Evolutionary conservation across 768 basidiomycete species (phyloP), one percentile per base, ranked within the genome.

Genomic region (Tylopilus rubrobrunneus): DNA sequence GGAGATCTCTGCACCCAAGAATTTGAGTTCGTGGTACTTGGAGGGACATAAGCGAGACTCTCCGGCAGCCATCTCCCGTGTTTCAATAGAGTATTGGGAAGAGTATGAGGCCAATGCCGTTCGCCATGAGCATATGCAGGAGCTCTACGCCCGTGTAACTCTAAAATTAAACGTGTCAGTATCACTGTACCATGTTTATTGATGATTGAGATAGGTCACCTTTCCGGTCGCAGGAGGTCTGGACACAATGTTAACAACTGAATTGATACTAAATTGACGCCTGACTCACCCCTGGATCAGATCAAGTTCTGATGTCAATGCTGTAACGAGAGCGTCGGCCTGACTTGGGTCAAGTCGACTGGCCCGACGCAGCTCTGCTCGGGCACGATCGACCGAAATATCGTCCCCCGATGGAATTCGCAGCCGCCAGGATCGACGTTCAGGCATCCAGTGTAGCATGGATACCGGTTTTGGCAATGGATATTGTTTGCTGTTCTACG

Each of bases 401-500:
- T 62, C 67, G 49, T 81, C 75, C n/a, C n/a, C 94, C 90, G n/a
- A 98, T 78, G 7, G 97, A 97, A 72, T 99, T 99, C 6, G 97
- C 96, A 27, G 97, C 97, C 1, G 97, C 97, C 25, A 99, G 83
- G 58, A 99, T 98, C 5, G 92, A 95, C 0, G 97, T 98, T 11
- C 97, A 85, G 1, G 97, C 97, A 63, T 99, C 98, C 51, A 99
- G 80, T 0, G 97, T 99, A 0, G 97, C 96, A 63, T 98, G 96
- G 60, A 99, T 99, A 52, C 97, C 97, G 2, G 97, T 97, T 70
- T 99, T 99, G 40, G 97, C 97, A 58, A 98, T 98, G 28, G 94
- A 97, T 62, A 98, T 98, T 1, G 96, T 98, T 74, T 98, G 95
- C 74, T 98, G 96, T 85, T 98, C 96, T 96, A 98, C 98, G 8